Percentiles rank a stretch among this genome's conserved stretches.
phyloP scores from a whole-genome alignment of 2,329 filamentous ascomycete species.

The Pezicula rhizophila region DNA sequence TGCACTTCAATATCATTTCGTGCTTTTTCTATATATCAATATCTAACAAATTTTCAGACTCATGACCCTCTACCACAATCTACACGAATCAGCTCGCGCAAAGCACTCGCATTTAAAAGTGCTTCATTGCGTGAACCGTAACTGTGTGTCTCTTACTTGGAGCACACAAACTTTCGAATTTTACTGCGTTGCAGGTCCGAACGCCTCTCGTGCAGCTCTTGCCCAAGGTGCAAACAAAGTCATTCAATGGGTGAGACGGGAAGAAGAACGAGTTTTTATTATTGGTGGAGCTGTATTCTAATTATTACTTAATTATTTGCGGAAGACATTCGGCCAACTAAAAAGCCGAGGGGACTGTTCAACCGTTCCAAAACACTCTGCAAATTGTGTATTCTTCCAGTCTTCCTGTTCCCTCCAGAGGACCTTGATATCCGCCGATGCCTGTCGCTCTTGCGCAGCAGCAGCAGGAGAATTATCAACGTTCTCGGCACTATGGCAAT shows the following conservation, averaged over 20 bases:
- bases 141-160: conserved; percentile 81
- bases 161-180: conserved; percentile 86
- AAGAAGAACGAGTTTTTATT: conserved; percentile 93
- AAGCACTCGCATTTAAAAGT: conserved; percentile 83
- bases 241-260: conserved; percentile 82
- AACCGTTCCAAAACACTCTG: neutral
- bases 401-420: too few species aligned
- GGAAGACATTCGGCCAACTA: neutral
- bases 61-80: conserved; percentile 76
- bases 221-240: conserved; percentile 84
- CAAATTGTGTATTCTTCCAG: too few species aligned
- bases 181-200: conserved; percentile 86
- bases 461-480: too few species aligned
- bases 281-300: conserved; percentile 87
- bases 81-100: conserved; percentile 80
- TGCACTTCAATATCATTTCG: neutral
- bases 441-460: too few species aligned
- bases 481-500: too few species aligned
- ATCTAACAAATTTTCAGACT: conserved; percentile 39
- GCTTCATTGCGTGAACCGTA: conserved; percentile 69
- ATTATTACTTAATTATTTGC: neutral
- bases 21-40: conserved; percentile 3
- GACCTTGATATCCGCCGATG: too few species aligned
- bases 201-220: conserved; percentile 56
- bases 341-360: neutral